A percentile compares a stretch with the other conserved stretches of the same genome.
Evolutionary conservation across 345 rosid genomes (phyloP).

Genomic region (Syzygium aromaticum): DNA sequence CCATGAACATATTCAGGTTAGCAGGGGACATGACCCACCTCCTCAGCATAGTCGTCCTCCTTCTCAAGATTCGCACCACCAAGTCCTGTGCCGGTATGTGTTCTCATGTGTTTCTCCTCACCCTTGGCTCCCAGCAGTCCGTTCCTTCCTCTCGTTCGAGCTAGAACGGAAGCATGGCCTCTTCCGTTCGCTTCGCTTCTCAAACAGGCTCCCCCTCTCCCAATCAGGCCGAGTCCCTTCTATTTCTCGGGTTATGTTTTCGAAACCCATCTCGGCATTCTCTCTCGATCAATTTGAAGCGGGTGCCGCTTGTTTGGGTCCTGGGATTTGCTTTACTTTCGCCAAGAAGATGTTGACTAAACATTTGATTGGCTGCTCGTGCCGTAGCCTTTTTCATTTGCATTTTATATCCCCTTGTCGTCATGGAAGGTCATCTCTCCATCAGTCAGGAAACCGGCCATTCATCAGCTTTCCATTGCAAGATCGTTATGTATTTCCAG

Average conservation of each 20-base stretch:
- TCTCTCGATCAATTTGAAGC: neutral
- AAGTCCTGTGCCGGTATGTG: conserved; percentile 25
- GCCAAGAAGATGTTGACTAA: neutral
- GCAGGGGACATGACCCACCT: conserved; percentile 39
- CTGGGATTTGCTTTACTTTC: neutral
- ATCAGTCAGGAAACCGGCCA: neutral
- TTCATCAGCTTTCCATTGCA: neutral
- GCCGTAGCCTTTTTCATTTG: neutral
- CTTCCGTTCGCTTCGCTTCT: neutral
- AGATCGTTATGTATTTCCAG: neutral
- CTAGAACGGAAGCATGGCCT: neutral
- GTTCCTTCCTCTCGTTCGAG: neutral
- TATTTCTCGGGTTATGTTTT: neutral
- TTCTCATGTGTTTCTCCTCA: neutral
- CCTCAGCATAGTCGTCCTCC: conserved; percentile 23
- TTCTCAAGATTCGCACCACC: conserved; percentile 26
- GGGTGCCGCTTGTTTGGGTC: neutral
- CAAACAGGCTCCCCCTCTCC: fast-evolving
- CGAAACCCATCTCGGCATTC: neutral
- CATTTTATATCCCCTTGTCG: neutral
- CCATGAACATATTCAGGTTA: conserved; percentile 24
- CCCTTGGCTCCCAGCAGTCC: neutral
- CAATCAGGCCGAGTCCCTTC: neutral
- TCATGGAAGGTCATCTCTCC: neutral
- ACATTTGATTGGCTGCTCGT: neutral